Conservation (phyloP, 2,329 filamentous ascomycete species). For the Paraconiothyrium sp. region DNA sequence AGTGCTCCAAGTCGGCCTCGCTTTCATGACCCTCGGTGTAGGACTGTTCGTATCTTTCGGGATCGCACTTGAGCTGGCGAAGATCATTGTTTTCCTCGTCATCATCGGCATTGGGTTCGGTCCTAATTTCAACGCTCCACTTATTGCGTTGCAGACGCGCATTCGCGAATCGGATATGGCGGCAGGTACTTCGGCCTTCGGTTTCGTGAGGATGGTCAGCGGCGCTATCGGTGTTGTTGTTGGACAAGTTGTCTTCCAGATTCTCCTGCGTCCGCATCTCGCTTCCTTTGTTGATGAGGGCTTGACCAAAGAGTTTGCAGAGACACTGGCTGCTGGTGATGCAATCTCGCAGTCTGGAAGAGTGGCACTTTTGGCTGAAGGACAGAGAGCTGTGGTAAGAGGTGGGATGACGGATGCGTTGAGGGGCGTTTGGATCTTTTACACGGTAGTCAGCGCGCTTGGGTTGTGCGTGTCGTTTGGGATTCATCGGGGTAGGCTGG, state of each 20-base stretch:
- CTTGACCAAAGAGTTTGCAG: constrained; percentile 29
- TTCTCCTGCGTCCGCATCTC: constrained; percentile 63
- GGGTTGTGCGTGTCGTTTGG: constrained; percentile 46
- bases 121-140: constrained; percentile 64
- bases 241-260: constrained; percentile 62
- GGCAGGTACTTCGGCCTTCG: constrained; percentile 61
- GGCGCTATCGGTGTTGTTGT: constrained; percentile 60
- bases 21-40: constrained; percentile 46
- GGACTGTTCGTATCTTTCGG: constrained; percentile 43
- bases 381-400: constrained; percentile 51
- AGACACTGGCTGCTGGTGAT: constrained; percentile 40
- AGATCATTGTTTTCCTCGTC: constrained; percentile 60
- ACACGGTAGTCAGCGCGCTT: constrained; percentile 52
- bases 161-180: constrained; percentile 64
- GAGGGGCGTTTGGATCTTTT: constrained; percentile 62
- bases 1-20: constrained; percentile 43
- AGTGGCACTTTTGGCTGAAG: constrained; percentile 31
- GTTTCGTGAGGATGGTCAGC: constrained; percentile 57
- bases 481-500: constrained; percentile 43
- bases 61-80: constrained; percentile 23
- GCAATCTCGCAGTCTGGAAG: constrained; percentile 43
- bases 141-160: constrained; percentile 64
- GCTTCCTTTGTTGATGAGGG: constrained; percentile 31
- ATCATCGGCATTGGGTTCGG: constrained; percentile 62
- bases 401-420: constrained; percentile 55